A percentile compares a stretch with the other conserved stretches of the same genome.
Conservation (phyloP, 345 rosid species). For the Carallia brachiata region DNA sequence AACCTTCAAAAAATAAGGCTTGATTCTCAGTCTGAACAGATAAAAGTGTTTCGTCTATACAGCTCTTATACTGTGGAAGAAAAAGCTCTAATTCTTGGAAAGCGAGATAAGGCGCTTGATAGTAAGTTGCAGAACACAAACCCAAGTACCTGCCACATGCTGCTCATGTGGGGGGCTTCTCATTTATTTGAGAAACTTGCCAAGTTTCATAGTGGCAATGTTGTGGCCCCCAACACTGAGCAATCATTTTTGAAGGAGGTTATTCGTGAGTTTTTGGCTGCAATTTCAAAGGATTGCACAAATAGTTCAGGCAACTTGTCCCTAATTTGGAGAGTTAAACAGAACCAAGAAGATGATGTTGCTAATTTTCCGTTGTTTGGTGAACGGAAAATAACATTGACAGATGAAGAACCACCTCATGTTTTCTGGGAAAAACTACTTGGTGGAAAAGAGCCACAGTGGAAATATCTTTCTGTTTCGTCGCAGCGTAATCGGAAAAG, state of each 20-base stretch:
- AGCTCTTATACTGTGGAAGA: constrained; percentile 75
- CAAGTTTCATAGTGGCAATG: constrained; percentile 47
- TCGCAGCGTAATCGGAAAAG: constrained; percentile 71
- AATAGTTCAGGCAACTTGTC: constrained; percentile 33
- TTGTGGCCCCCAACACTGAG: constrained; percentile 30
- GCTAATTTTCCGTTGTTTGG: constrained; percentile 50
- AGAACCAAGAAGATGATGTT: constrained; percentile 47
- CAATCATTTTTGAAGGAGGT: constrained; percentile 40
- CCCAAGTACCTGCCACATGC: constrained; percentile 42
- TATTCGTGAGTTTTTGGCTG: constrained; percentile 47
- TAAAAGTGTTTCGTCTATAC: constrained; percentile 76
- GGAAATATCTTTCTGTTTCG: constrained; percentile 60
- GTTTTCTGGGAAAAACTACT: constrained; percentile 71
- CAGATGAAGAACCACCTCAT: constrained; percentile 53
- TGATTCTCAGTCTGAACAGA: constrained; percentile 53
- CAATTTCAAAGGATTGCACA: constrained; percentile 45
- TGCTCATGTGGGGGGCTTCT: constrained; percentile 87
- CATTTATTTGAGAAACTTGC: constrained; percentile 60
- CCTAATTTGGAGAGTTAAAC: constrained; percentile 56
- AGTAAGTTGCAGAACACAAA: constrained; percentile 41
- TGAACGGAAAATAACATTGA: constrained; percentile 47
- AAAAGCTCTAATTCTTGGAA: constrained; percentile 63
- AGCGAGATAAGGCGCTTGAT: constrained; percentile 47
- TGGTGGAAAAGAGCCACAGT: constrained; percentile 55
- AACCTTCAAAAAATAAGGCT: constrained; percentile 67